Evolutionary conservation across 2,329 filamentous ascomycete species (phyloP), one percentile per base, ranked within the genome.

Genomic region (Trichoderma semiorbis): DNA sequence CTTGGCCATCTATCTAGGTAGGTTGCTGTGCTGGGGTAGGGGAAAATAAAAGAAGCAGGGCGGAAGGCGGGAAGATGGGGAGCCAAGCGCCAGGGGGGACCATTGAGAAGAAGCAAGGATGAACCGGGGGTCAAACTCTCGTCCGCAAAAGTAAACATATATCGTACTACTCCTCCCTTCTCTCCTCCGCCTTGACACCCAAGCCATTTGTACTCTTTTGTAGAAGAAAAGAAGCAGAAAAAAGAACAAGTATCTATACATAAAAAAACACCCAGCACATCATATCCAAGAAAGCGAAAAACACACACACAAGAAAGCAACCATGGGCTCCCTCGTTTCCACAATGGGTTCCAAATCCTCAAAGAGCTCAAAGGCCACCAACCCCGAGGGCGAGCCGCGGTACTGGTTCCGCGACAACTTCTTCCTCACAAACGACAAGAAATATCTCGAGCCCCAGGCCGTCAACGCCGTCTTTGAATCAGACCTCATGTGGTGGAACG

Each of bases 401-500:
- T 84, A 81, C 73, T 89, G 87, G 87, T 85, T 84, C 74, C 83
- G 83, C 57, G 84, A 85, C 74, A 83, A 84, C 70, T 91, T 88
- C 78, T 80, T 90, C 75, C 82, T 91, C 79, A 91, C 89, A 32
- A 91, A 89, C 47, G 86, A 91, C 76, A 85, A 85, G 34, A 77
- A 80, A 11, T 85, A 88, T 67, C 80, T 92, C 72, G 85, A 90
- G 67, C 80, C 87, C 28, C 78, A 83, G 43, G 84, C 84, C 39
- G 81, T 92, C 75, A 88, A 88, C 75, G 81, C 82, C 7, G 88
- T 86, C 26, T 87, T 91, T 74, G 83, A 78, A 18, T 86, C 85
- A 0, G 87, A 90, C 47, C 79, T 87, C 71, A 80, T 91, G 77
- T 90, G 89, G 83, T 92, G 90, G 89, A 85, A 88, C 26, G 84